Percentiles rank a stretch among this genome's conserved stretches.
phyloP scores from a whole-genome alignment of 805 yeast genomes.

The Blastobotrys americana region DNA sequence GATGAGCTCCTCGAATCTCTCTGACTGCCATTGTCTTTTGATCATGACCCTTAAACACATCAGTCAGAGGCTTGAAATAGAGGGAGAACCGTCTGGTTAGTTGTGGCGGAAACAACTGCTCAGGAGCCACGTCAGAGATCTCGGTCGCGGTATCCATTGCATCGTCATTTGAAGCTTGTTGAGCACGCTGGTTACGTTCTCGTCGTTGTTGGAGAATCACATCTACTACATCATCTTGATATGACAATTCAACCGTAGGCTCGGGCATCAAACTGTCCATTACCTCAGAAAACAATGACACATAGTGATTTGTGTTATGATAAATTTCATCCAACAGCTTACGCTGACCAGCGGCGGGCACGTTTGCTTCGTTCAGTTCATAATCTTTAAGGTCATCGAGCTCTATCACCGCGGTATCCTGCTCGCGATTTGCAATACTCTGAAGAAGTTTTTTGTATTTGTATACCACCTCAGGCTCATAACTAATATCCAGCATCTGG shows the following conservation, averaged over 20 bases:
- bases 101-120: slow-evolving; percentile 70
- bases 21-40: slow-evolving; percentile 73
- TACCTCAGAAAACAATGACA: slow-evolving; percentile 66
- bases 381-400: slow-evolving; percentile 75
- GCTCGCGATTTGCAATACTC: slow-evolving; percentile 75
- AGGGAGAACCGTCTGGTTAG: slow-evolving; percentile 80
- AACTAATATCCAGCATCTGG: slow-evolving; percentile 17
- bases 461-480: slow-evolving; percentile 2
- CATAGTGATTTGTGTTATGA: slow-evolving; percentile 70
- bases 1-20: slow-evolving; percentile 71
- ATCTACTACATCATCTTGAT: slow-evolving; percentile 85
- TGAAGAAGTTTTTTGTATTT: slow-evolving; percentile 75
- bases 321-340: slow-evolving; percentile 51
- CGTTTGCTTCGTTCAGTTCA: slow-evolving; percentile 42
- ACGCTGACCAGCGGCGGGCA: slow-evolving; percentile 18
- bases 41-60: slow-evolving; percentile 24
- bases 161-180: slow-evolving; percentile 43
- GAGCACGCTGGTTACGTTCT: slow-evolving; percentile 67
- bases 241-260: slow-evolving; percentile 73
- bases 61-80: slow-evolving; percentile 74
- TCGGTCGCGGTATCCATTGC: slow-evolving; percentile 21
- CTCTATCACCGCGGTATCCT: slow-evolving; percentile 60
- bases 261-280: slow-evolving; percentile 80
- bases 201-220: slow-evolving; percentile 86
- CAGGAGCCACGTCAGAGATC: slow-evolving; percentile 23